These are phyloP conservation scores for Kurtzmaniella cleridarum DNA, from an alignment of 805 yeast genomes.

Conservation along the genomic window DNA sequence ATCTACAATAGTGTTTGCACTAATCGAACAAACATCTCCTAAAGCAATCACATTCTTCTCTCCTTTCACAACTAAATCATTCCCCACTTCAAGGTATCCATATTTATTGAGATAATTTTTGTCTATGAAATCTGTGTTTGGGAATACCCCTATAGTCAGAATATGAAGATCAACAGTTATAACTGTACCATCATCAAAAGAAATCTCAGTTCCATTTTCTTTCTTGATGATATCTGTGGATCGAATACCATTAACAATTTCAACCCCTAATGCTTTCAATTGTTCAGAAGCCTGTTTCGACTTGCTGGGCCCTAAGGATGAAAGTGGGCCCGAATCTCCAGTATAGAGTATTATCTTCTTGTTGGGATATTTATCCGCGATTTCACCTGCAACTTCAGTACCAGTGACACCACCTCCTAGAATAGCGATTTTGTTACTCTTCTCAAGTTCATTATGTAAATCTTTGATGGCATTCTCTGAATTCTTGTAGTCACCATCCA, in stretches of 20 bases:
- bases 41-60: conserved; percentile 24
- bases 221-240: conserved; percentile 5
- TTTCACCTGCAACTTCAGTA: conserved; percentile 34
- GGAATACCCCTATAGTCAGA: conserved; percentile 18
- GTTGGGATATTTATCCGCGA: conserved; percentile 16
- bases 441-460: conserved; percentile 11
- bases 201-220: conserved; percentile 7
- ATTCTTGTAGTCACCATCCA: conserved; percentile 12
- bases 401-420: conserved; percentile 39
- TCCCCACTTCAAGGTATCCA: conserved; percentile 27
- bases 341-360: conserved; percentile 21
- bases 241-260: conserved; percentile 16
- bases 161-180: conserved; percentile 25
- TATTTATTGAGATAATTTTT: conserved; percentile 13
- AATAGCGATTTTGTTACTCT: conserved; percentile 25
- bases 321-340: conserved; percentile 16
- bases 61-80: conserved; percentile 18
- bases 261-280: conserved; percentile 15
- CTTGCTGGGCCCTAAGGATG: conserved; percentile 10
- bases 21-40: conserved; percentile 28
- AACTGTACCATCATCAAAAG: conserved; percentile 13
- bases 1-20: conserved; percentile 20
- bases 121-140: conserved; percentile 30
- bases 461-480: conserved; percentile 13
- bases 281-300: conserved; percentile 10